These are phyloP conservation scores for Thielaviopsis euricoi DNA, from an alignment of 2,329 filamentous ascomycete species.

Conservation along the genomic window DNA sequence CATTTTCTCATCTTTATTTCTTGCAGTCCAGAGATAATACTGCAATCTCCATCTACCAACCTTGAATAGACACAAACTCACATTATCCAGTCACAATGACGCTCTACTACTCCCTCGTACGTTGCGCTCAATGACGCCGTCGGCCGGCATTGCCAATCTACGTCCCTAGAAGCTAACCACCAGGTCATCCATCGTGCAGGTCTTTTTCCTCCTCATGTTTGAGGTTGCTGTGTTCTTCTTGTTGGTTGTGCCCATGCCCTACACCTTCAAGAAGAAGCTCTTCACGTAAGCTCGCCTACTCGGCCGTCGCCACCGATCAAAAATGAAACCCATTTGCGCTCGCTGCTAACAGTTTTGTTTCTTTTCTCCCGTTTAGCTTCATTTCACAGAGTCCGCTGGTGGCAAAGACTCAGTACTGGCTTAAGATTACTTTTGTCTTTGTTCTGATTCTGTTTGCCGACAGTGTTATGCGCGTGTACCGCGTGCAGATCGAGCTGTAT, in stretches of 20 bases:
- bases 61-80: neutral
- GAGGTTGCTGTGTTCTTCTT: conserved; percentile 73
- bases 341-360: conserved; percentile 6
- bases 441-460: conserved; percentile 97
- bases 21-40: neutral
- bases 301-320: neutral
- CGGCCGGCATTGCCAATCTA: neutral
- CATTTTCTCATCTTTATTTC: neutral
- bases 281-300: conserved; percentile 41
- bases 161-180: conserved; percentile 5
- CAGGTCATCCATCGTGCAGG: conserved; percentile 38
- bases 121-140: conserved; percentile 12
- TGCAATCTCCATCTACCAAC: neutral
- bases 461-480: conserved; percentile 89
- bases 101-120: conserved; percentile 40
- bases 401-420: conserved; percentile 88
- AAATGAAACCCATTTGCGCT: neutral
- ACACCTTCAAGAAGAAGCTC: conserved; percentile 67
- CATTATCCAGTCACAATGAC: conserved; percentile 29
- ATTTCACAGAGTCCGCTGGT: conserved; percentile 75
- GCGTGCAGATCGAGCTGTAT: conserved; percentile 78
- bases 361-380: conserved; percentile 55
- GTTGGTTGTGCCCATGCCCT: conserved; percentile 75
- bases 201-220: conserved; percentile 65
- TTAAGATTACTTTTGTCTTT: conserved; percentile 99